phyloP scores from a whole-genome alignment of 495 filamentous ascomycete species.

The Chaetomium tenue region DNA sequence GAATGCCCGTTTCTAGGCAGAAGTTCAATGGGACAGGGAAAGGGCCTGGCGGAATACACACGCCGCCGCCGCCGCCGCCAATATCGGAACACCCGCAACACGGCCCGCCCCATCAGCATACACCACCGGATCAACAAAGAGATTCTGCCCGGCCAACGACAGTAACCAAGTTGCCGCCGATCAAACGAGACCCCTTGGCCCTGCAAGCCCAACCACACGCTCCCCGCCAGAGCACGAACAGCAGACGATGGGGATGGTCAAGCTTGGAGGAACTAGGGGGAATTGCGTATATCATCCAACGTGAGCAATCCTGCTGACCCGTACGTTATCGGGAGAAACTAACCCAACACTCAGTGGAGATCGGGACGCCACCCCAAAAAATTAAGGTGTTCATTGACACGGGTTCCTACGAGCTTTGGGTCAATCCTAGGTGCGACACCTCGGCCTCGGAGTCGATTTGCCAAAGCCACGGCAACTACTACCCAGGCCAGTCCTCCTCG shows the following conservation, averaged over 20 bases:
- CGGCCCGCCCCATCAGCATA: neutral
- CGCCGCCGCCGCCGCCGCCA: neutral
- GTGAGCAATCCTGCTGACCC: slow-evolving; percentile 24
- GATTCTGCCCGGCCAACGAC: neutral
- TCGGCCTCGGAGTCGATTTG: slow-evolving; percentile 40
- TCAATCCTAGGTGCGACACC: slow-evolving; percentile 43
- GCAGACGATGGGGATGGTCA: slow-evolving; percentile 33
- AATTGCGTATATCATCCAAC: slow-evolving; percentile 44
- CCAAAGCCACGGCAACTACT: slow-evolving; percentile 42
- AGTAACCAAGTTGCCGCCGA: neutral
- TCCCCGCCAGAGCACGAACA: neutral
- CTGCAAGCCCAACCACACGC: neutral
- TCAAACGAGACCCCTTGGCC: neutral
- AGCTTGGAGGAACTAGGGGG: slow-evolving; percentile 36
- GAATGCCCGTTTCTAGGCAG: slow-evolving; percentile 31
- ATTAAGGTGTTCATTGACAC: slow-evolving; percentile 48
- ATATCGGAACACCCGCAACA: no score
- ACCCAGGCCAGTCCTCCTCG: slow-evolving; percentile 40
- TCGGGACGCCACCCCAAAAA: slow-evolving; percentile 45
- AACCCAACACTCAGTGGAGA: slow-evolving; percentile 35
- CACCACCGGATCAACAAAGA: neutral
- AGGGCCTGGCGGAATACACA: neutral
- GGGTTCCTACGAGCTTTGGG: slow-evolving; percentile 48
- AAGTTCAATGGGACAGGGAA: slow-evolving; percentile 31
- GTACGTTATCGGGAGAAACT: neutral